A percentile compares a stretch with the other conserved stretches of the same genome.
These are phyloP conservation scores for Arthrobotrys megalospora DNA, from an alignment of 2,329 filamentous ascomycete genomes.

Conservation along the genomic window DNA sequence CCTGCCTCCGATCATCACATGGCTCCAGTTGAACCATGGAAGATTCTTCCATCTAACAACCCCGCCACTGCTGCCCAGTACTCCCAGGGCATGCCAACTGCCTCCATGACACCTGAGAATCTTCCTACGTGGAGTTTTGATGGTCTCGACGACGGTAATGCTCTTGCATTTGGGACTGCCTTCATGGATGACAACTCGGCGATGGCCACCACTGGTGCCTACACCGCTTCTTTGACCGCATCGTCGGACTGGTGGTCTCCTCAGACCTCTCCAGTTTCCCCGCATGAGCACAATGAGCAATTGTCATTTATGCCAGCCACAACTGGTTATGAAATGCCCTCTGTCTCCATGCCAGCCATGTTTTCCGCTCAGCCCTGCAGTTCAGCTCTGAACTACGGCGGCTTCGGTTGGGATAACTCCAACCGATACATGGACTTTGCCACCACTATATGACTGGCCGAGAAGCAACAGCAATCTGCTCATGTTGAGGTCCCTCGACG, in stretches of 20 bases:
- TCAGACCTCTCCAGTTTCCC: slow-evolving; percentile 55
- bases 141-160: slow-evolving; percentile 53
- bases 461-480: slow-evolving; percentile 48
- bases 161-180: slow-evolving; percentile 56
- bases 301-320: slow-evolving; percentile 56
- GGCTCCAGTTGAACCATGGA: slow-evolving; percentile 86
- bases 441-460: slow-evolving; percentile 61
- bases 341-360: slow-evolving; percentile 53
- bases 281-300: slow-evolving; percentile 57
- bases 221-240: slow-evolving; percentile 62
- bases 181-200: slow-evolving; percentile 66
- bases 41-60: slow-evolving; percentile 82
- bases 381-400: slow-evolving; percentile 80
- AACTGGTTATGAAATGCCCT: slow-evolving; percentile 57
- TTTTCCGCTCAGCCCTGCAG: slow-evolving; percentile 81
- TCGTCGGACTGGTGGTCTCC: slow-evolving; percentile 61
- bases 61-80: slow-evolving; percentile 60
- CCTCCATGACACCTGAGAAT: slow-evolving; percentile 64
- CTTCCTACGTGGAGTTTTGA: slow-evolving; percentile 59
- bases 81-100: slow-evolving; percentile 34
- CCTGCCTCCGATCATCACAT: slow-evolving; percentile 70
- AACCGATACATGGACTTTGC: slow-evolving; percentile 61
- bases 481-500: slow-evolving; percentile 61
- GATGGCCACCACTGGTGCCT: slow-evolving; percentile 68
- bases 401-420: slow-evolving; percentile 81